Evolutionary conservation across 2,329 filamentous ascomycete species (phyloP), one percentile per base, ranked within the genome.

Genomic region (Alternaria sp.): DNA sequence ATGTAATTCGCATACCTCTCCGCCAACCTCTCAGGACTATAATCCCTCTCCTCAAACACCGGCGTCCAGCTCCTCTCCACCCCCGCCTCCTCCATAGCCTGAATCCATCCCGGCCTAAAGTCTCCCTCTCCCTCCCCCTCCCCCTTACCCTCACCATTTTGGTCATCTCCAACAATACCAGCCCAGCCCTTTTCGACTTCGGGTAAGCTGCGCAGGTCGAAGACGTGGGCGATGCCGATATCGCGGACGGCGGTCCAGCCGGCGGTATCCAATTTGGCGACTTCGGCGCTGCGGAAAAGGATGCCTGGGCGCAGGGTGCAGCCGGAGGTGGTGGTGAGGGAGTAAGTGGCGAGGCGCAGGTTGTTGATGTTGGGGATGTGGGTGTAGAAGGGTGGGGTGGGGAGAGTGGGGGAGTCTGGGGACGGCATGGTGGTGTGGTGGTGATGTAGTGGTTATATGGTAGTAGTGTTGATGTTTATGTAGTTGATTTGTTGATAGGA

Each of bases 221-320:
- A 93, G 55, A 92, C 85, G 66, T 85, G 83, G 23, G 82, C 84
- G 68, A 95, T 86, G n/a, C 86, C 85, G 57, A 92, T 81, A 6
- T 77, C 69, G 28, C 82, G 56, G 0, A 79, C 17, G 11, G 62
- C 30, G 3, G 54, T 43, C 73, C 77, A 78, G 13, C 67, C 76
- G 0, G 40, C 46, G 1, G 28, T 36, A 30, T 69, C 64, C 0
- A 79, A 64, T n/a, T 69, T 69, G 6, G 68, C 70, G 3, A 90
- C 88, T 68, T 93, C 90, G 3, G 89, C 91, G 52, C 88, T 89
- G 60, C 92, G 89, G 80, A 88, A 94, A 61, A 91, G 80, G 28
- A 89, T 72, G 30, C 84, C 83, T 21, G 81, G 81, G 25, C 86
- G 84, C 64, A 91, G 67, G 0, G 3, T 62, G 75, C 51, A 56